Base-by-base conservation (phyloP, 2,329 filamentous ascomycete species). In the Dothideomycetes sp. region DNA sequence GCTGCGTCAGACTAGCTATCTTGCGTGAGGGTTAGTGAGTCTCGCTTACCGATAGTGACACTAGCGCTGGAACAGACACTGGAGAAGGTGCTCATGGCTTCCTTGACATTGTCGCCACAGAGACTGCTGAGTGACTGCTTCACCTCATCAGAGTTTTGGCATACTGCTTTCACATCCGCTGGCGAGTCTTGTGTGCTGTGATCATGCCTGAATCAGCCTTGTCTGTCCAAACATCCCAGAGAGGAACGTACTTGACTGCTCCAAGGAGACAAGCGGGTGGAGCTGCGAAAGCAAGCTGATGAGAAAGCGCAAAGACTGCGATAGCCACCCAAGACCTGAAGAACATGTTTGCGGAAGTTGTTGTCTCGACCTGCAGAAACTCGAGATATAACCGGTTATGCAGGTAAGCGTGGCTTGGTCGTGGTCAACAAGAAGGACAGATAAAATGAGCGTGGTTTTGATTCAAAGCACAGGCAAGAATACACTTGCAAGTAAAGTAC, bases 181-280 rank as follows among this genome's bases (percentile, higher is more conserved):
- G 59, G 58, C 36, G 59, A 49, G n/a, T 44, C 43, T 36, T 56
- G 52, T 10, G 51, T 55, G 53, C 55, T 59, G 43, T 45, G n/a
- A n/a, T 38, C 42, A 29, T 44, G 35, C 19, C 15, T 49, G 6
- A 45, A 41, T 29, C 25, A 20, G 18, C 19, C 28, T 16, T 23
- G n/a, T n/a, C n/a, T n/a, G n/a, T n/a, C n/a, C n/a, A n/a, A n/a
- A n/a, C n/a, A n/a, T n/a, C n/a, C 7, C 8, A 7, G 15, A 9
- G n/a, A 19, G 30, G 43, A 13, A 31, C 64, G 47, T 63, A 71
- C 69, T 69, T 69, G 49, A 74, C 61, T 25, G 66, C 69, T 29
- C 58, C 60, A 31, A 74, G 58, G 32, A 74, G 58, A 54, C 71
- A 74, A 40, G 66, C 67, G 19, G 69, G 69, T 32, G 70, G 64